These are phyloP conservation scores for Cyclocybe aegerita DNA, from an alignment of 768 basidiomycete genomes.

Conservation along the genomic window DNA sequence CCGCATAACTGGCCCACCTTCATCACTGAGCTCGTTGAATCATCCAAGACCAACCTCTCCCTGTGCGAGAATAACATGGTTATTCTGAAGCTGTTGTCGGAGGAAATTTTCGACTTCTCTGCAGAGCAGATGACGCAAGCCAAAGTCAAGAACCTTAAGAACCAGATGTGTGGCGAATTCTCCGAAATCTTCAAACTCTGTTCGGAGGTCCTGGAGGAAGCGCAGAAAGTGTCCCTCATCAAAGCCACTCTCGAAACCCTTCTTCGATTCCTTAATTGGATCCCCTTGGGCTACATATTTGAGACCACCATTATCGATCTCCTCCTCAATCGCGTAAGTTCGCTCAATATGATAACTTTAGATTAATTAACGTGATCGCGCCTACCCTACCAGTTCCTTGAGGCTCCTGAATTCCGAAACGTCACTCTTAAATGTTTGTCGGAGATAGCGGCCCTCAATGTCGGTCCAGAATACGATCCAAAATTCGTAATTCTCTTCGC, in stretches of 20 bases:
- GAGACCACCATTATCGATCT: slow-evolving; percentile 97
- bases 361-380: slow-evolving; percentile 5
- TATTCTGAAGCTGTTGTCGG: slow-evolving; percentile 94
- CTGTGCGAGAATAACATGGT: slow-evolving; percentile 99
- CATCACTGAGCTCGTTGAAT: slow-evolving; percentile 95
- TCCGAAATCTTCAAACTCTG: slow-evolving; percentile 98
- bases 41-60: slow-evolving; percentile 93
- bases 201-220: slow-evolving; percentile 94
- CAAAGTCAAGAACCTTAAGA: slow-evolving; percentile 96
- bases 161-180: slow-evolving; percentile 97
- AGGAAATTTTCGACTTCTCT: slow-evolving; percentile 98
- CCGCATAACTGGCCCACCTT: slow-evolving; percentile 99
- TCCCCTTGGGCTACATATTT: slow-evolving; percentile 97
- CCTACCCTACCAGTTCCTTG: slow-evolving; percentile 72
- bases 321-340: slow-evolving; percentile 82
- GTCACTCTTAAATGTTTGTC: slow-evolving; percentile 95
- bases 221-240: slow-evolving; percentile 93
- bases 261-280: slow-evolving; percentile 97
- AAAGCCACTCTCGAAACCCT: slow-evolving; percentile 94
- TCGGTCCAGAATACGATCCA: slow-evolving; percentile 94
- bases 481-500: slow-evolving; percentile 98
- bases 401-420: slow-evolving; percentile 95
- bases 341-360: background rate
- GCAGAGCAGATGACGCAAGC: slow-evolving; percentile 98
- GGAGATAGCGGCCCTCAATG: slow-evolving; percentile 92